Evolutionary conservation across 2,329 filamentous ascomycete species (phyloP).

Genomic region (Seiridium unicorne): DNA sequence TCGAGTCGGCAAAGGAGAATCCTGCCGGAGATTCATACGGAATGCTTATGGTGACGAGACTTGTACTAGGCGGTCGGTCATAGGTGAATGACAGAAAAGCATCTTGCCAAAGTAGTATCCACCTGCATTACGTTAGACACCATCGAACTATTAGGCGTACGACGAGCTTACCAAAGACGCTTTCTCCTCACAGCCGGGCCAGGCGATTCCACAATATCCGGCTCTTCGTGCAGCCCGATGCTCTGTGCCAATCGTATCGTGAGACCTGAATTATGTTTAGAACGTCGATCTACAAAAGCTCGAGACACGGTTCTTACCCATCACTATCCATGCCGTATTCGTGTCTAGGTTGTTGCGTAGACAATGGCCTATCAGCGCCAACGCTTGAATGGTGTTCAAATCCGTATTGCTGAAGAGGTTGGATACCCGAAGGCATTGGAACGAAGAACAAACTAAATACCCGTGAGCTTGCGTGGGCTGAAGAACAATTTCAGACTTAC

Average conservation of each 20-base stretch:
- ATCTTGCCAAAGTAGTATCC: constrained; percentile 3
- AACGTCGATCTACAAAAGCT: neutral
- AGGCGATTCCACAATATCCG: neutral
- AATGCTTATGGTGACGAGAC: neutral
- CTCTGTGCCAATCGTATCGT: constrained; percentile 5
- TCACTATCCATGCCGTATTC: constrained; percentile 4
- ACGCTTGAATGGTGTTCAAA: constrained; percentile 1
- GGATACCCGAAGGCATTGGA: constrained; percentile 1
- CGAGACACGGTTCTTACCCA: neutral
- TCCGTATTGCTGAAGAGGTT: constrained; percentile 4
- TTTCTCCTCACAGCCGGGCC: neutral
- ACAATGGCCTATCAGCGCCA: constrained; percentile 2
- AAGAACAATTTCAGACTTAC: neutral
- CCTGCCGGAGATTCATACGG: neutral
- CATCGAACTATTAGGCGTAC: neutral
- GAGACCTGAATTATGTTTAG: neutral
- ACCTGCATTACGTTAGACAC: neutral
- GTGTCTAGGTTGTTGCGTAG: constrained; percentile 5
- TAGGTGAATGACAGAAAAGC: constrained; percentile 2
- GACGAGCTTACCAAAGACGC: neutral
- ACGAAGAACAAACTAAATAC: neutral
- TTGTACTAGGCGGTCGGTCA: constrained; percentile 1
- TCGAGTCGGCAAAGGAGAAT: neutral
- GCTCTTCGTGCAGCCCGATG: constrained; percentile 1
- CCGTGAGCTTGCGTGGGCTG: no score